Base-by-base conservation (phyloP, 805 yeast genomes). In the Saccharomycopsis sp. region DNA sequence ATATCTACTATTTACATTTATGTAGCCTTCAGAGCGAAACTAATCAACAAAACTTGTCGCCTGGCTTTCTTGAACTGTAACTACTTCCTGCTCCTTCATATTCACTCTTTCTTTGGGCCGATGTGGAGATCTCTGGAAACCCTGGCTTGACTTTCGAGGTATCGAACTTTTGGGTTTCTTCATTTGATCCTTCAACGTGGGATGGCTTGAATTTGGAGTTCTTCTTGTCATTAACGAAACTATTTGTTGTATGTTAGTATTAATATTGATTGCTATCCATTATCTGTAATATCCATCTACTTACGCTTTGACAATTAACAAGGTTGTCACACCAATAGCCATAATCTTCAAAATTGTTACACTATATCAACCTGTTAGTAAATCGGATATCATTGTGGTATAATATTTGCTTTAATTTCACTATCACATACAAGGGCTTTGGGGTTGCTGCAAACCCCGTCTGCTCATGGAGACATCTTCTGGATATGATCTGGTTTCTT, bases 41-140 rank as follows among this genome's bases (percentile, higher is more conserved):
- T 5, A 12, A 29, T 29, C 38, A 29, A 29, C 38, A 53, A 24
- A 61, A 58, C 53, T 64, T 71, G 65, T 84, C 91, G 61, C 88
- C 89, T 15, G 77, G 71, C 58, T 73, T 79, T 65, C 88, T 75
- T n/a, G 83, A 73, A 44, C 73, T 19, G 58, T 84, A 84, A 53
- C 88, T 79, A 57, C 73, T 73, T 0, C 89, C 89, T 0, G 86
- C 76, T 3, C 91, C 93, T 64, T 85, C 88, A 66, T 78, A 87
- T 65, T 79, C 83, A 56, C 86, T 81, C 62, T 83, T 82, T 61
- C 91, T 72, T 51, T 70, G 65, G 22, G 70, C 72, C 23, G 65
- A 66, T 3, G 69, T 67, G 1, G 72, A 73, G 15, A 72, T 68
- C 52, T 69, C 71, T 9, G 86, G 86, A 56, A 82, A 77, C 0